These are phyloP conservation scores for Epichloe sp. DNA, from an alignment of 2,329 filamentous ascomycete genomes.

Conservation along the genomic window DNA sequence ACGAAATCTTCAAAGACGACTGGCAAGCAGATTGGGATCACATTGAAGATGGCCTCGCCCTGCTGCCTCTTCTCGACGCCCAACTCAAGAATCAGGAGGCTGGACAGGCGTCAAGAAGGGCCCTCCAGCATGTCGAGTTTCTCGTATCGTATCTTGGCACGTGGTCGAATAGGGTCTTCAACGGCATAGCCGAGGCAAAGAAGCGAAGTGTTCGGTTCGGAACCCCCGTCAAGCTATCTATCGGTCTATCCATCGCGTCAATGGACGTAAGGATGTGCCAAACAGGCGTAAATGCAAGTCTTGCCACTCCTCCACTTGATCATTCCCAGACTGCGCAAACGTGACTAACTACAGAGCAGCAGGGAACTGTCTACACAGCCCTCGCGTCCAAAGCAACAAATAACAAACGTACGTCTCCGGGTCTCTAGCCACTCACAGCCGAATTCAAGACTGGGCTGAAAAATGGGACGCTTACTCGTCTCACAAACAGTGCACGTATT, in stretches of 20 bases:
- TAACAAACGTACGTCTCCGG: slow-evolving; percentile 21
- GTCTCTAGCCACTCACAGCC: not conserved
- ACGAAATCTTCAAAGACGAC: slow-evolving; percentile 34
- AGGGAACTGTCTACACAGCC: slow-evolving; percentile 26
- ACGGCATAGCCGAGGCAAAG: slow-evolving; percentile 56
- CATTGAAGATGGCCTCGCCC: slow-evolving; percentile 28
- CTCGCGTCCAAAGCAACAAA: slow-evolving; percentile 25
- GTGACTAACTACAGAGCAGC: slow-evolving; percentile 13
- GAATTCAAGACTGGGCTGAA: not conserved
- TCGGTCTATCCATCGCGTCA: slow-evolving; percentile 31
- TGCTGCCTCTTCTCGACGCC: slow-evolving; percentile 36
- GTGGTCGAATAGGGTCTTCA: slow-evolving; percentile 49
- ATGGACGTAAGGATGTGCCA: slow-evolving; percentile 46
- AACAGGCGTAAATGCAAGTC: slow-evolving; percentile 19
- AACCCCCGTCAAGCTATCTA: slow-evolving; percentile 32
- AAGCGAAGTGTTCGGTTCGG: slow-evolving; percentile 56
- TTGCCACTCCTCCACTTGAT: not conserved
- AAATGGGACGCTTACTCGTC: not conserved
- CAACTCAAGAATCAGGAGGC: slow-evolving; percentile 34
- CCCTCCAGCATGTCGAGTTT: slow-evolving; percentile 49
- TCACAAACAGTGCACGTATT: slow-evolving; percentile 42
- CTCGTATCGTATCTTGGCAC: slow-evolving; percentile 44
- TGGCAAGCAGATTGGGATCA: slow-evolving; percentile 32
- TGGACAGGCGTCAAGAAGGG: slow-evolving; percentile 32
- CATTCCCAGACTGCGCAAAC: not conserved